phyloP scores from a whole-genome alignment of 768 basidiomycete species.

The Baorangia bicolor region DNA sequence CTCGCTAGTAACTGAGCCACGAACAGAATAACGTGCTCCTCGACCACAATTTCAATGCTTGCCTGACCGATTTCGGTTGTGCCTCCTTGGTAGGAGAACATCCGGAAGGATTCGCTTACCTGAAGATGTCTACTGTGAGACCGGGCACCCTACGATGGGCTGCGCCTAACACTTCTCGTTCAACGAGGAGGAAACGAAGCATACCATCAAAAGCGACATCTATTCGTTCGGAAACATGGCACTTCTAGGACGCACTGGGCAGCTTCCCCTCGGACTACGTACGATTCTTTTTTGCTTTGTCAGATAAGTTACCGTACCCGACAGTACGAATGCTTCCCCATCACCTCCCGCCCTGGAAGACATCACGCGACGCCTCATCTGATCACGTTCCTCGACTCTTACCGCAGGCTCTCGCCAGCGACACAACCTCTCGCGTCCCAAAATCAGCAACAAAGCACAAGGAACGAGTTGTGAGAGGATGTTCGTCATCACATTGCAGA shows the following conservation, averaged over 20 bases:
- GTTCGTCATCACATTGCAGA: too few relatives aligned
- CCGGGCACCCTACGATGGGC: slow-evolving; percentile 8
- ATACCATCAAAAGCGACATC: slow-evolving; percentile 4
- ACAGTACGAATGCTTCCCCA: neutral
- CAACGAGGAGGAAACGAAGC: neutral
- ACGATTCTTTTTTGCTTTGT: neutral
- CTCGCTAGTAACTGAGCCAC: neutral
- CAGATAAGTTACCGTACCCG: neutral
- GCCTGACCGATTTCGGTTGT: slow-evolving; percentile 11
- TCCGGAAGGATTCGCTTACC: neutral
- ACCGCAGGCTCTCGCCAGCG: too few relatives aligned
- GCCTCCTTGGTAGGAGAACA: slow-evolving; percentile 6
- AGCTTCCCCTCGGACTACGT: neutral
- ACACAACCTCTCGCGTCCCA: too few relatives aligned
- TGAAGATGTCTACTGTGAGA: neutral
- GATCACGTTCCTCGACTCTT: too few relatives aligned
- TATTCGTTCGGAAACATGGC: slow-evolving; percentile 12
- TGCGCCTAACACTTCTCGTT: slow-evolving; percentile 6
- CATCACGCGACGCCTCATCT: too few relatives aligned
- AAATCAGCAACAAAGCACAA: too few relatives aligned
- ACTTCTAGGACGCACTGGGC: neutral
- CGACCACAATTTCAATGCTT: slow-evolving; percentile 2
- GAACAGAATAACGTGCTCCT: slow-evolving; percentile 12
- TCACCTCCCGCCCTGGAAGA: too few relatives aligned
- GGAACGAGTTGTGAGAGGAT: too few relatives aligned